These are phyloP conservation scores for Oxyria digyna DNA, from an alignment of 148 eudicot species.

Conservation along the genomic window DNA sequence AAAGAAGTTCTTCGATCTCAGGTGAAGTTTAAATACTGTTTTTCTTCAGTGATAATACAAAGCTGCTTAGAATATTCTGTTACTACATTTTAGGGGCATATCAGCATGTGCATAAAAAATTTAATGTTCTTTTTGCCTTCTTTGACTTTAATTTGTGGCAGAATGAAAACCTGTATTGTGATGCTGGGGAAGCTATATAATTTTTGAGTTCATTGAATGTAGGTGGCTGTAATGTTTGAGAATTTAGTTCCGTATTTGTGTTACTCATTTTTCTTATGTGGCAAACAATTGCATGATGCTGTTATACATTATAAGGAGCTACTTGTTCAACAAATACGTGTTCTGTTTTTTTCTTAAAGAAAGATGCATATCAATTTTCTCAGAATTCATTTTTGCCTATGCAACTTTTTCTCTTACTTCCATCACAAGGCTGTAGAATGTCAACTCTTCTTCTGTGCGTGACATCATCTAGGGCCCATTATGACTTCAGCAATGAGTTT, in stretches of 20 bases:
- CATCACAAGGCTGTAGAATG: background rate
- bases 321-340: no score
- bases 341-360: background rate
- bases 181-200: background rate
- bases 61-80: background rate
- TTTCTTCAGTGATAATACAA: background rate
- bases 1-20: slow-evolving; percentile 98
- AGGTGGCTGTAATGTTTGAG: background rate
- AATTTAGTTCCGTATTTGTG: background rate
- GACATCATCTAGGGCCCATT: background rate
- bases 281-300: background rate
- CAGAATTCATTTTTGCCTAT: background rate
- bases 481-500: background rate
- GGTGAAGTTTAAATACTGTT: slow-evolving; percentile 23
- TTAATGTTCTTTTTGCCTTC: background rate
- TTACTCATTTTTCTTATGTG: background rate
- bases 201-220: background rate
- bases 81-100: background rate
- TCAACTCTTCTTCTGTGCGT: background rate
- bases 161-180: background rate
- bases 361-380: background rate
- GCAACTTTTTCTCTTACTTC: background rate
- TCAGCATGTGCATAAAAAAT: background rate
- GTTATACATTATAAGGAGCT: background rate
- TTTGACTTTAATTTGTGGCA: background rate